Evolutionary conservation across 2,329 filamentous ascomycete genomes (phyloP), one percentile per base, ranked within the genome.

Genomic region (Nemania serpens): DNA sequence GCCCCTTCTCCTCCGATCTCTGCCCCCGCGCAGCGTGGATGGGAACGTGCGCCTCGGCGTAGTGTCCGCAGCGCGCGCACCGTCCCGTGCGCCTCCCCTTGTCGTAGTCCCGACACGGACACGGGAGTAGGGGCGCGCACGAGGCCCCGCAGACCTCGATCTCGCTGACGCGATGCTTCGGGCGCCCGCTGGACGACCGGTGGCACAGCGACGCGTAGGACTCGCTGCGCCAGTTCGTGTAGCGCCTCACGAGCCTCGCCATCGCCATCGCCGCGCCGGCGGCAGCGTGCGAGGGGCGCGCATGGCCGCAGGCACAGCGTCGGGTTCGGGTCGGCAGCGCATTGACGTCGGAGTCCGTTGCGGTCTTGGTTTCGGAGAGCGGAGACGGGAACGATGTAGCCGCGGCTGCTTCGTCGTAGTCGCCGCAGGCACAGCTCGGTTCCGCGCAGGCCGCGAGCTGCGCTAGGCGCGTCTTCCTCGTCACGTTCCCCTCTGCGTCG

Each of bases 61-160:
- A 39, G 46, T 63, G 61, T 2, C 61, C 61, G 41, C 61, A 63
- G 0, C 49, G 53, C 36, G 41, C 56, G 10, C 60, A 63, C 9
- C 41, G 36, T 2, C 43, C 60, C 6, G 51, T 45, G 20, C 42
- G 42, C 2, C 39, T 18, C 7, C 61, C 58, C 15, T 61, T 58
- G 25, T 63, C 61, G 39, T 61, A 61, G 25, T 63, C 61, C 2
- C 18, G 58, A 6, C 61, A 29, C 25, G 11, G 36, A n/a, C 18
- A 17, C 20, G 42, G 18, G 10, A 5, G 18, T 4, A 15, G 18
- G 2, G 20, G 18, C 43, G 5, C 10, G 18, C 39, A 12, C 13
- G 20, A 20, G 5, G 36, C 52, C 1, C 37, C 17, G 54, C 53
- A 60, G 5, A 13, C 47, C 42, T 33, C 3, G 47, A 60, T 51